Percentiles rank a stretch among this genome's conserved stretches.
Evolutionary conservation across 2,329 filamentous ascomycete genomes (phyloP).

Genomic region (Botrytis pseudocinerea): DNA sequence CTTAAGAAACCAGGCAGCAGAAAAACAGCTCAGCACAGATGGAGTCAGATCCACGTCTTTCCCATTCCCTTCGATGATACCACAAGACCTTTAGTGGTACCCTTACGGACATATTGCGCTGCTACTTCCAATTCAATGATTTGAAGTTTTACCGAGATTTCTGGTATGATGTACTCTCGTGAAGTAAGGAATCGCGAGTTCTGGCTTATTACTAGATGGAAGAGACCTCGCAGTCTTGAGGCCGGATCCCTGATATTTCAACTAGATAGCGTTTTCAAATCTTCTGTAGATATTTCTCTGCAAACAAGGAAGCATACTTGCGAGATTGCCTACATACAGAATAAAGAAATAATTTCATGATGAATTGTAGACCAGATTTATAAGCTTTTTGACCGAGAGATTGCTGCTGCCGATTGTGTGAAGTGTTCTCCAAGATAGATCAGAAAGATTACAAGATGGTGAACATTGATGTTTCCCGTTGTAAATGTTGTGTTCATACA

Average conservation of each 20-base stretch:
- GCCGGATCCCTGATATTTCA: neutral
- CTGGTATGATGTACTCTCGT: neutral
- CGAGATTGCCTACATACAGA: no score
- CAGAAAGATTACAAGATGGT: neutral
- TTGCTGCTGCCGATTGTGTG: neutral
- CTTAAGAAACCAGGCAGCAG: neutral
- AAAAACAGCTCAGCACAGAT: neutral
- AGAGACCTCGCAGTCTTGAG: neutral
- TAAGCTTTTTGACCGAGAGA: no score
- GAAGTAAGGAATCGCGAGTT: neutral
- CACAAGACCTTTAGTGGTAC: no score
- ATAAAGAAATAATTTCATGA: neutral
- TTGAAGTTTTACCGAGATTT: neutral
- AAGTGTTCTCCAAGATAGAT: fast-evolving
- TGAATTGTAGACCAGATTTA: no score
- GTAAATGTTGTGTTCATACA: neutral
- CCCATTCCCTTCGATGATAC: neutral
- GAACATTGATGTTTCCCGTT: neutral
- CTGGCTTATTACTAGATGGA: neutral
- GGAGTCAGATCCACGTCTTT: neutral
- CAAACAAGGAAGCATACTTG: neutral
- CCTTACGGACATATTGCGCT: neutral
- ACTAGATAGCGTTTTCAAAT: neutral
- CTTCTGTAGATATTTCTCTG: neutral
- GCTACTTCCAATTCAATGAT: neutral